These are phyloP conservation scores for Gautieria morchelliformis DNA, from an alignment of 768 basidiomycete species.

Conservation along the genomic window DNA sequence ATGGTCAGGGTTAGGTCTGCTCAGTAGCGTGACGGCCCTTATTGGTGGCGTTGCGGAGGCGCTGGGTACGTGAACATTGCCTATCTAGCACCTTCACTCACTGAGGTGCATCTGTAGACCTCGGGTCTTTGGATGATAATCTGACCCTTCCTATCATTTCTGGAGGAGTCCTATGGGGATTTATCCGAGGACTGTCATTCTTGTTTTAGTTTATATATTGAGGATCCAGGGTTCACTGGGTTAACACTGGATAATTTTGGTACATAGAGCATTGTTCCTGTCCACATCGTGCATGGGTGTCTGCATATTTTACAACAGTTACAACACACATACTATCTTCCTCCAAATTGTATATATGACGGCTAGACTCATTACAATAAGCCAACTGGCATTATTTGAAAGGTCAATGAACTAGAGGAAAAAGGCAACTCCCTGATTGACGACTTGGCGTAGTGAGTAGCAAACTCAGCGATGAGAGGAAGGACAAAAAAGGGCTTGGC, in stretches of 20 bases:
- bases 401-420: too few relatives aligned
- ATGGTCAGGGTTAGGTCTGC: conserved; percentile 41
- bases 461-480: too few relatives aligned
- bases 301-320: too few relatives aligned
- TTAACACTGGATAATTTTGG: too few relatives aligned
- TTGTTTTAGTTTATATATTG: not conserved
- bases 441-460: too few relatives aligned
- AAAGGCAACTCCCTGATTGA: too few relatives aligned
- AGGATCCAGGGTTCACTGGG: too few relatives aligned
- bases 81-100: not conserved
- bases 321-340: too few relatives aligned
- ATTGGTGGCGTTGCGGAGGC: conserved; percentile 86
- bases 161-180: conserved; percentile 58
- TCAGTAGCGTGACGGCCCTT: conserved; percentile 60
- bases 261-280: not conserved
- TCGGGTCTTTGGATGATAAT: conserved; percentile 83
- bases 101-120: conserved; percentile 37
- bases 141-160: conserved; percentile 82
- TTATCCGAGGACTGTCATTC: conserved; percentile 12
- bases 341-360: too few relatives aligned
- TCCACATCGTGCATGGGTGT: not conserved
- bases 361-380: too few relatives aligned
- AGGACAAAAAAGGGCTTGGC: conserved; percentile 8
- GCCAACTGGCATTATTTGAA: too few relatives aligned
- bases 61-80: conserved; percentile 46